Conservation (phyloP, 306 rosid species). For the Spatholobus suberectus region DNA sequence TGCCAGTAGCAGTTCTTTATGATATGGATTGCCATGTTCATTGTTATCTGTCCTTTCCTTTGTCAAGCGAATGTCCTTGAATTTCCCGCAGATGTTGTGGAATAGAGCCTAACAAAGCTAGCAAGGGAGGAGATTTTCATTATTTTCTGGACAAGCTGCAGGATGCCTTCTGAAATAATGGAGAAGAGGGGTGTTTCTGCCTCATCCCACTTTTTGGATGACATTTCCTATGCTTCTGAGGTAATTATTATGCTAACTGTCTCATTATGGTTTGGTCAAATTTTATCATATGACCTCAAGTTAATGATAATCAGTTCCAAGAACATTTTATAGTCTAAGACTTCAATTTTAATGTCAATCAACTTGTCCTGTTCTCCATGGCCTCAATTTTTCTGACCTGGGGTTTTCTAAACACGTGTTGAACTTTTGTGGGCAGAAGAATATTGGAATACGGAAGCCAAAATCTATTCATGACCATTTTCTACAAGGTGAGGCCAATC, state of each 20-base stretch:
- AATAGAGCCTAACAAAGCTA: conserved; percentile 32
- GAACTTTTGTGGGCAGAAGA: conserved; percentile 56
- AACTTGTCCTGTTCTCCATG: conserved; percentile 11
- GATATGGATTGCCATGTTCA: conserved; percentile 6
- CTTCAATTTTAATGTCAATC: neutral
- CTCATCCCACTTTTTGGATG: conserved; percentile 70
- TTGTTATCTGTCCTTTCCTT: conserved; percentile 30
- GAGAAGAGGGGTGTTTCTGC: conserved; percentile 68
- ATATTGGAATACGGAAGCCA: conserved; percentile 59
- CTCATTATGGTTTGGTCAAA: conserved; percentile 1
- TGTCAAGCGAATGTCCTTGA: conserved; percentile 35
- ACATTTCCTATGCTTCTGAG: conserved; percentile 65
- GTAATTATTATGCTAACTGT: conserved; percentile 34
- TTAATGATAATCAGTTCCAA: conserved; percentile 16
- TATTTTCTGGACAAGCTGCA: conserved; percentile 49
- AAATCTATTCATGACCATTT: conserved; percentile 53
- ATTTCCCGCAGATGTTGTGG: conserved; percentile 49
- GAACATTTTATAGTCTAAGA: neutral
- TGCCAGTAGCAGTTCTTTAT: conserved; percentile 12
- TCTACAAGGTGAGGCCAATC: conserved; percentile 61
- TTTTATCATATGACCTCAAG: neutral
- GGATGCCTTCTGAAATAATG: conserved; percentile 81
- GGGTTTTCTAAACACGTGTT: conserved; percentile 33
- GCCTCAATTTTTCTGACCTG: conserved; percentile 15
- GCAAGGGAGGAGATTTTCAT: conserved; percentile 42